Conservation (phyloP, 1,139 yeast genomes). For the Geotrichum reessii region DNA sequence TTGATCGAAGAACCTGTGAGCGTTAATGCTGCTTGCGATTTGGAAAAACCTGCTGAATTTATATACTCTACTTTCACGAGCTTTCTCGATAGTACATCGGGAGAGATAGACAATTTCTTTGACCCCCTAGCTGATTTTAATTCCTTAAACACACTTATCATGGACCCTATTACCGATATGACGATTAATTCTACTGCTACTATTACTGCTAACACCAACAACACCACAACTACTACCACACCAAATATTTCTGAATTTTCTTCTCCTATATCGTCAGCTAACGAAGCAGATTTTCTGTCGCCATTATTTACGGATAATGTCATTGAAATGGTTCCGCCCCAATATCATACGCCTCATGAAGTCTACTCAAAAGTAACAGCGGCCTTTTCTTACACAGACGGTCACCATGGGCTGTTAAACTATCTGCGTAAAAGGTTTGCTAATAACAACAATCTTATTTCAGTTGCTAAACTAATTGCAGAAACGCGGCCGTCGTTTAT, state of each 20-base stretch:
- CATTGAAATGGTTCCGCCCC: neutral
- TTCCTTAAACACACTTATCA: neutral
- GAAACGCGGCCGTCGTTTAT: conserved; percentile 84
- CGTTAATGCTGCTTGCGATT: neutral
- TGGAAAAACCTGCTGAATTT: neutral
- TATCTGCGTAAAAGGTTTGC: conserved; percentile 68
- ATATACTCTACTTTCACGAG: neutral
- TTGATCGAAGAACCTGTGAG: neutral
- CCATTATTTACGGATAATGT: neutral
- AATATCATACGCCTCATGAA: conserved; percentile 24
- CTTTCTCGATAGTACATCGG: neutral
- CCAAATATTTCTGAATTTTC: neutral
- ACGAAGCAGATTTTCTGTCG: neutral
- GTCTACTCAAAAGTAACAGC: conserved; percentile 29
- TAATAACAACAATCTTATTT: conserved; percentile 61
- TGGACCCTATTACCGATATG: neutral
- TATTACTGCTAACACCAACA: neutral
- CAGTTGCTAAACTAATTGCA: conserved; percentile 85
- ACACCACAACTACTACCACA: too few species aligned
- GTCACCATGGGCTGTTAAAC: conserved; percentile 73
- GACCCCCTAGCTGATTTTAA: neutral
- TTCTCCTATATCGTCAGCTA: neutral
- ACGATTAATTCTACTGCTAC: neutral
- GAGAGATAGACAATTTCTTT: neutral
- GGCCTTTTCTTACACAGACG: conserved; percentile 84